phyloP scores from a whole-genome alignment of 768 basidiomycete genomes.

The Boletus subcaerulescens region DNA sequence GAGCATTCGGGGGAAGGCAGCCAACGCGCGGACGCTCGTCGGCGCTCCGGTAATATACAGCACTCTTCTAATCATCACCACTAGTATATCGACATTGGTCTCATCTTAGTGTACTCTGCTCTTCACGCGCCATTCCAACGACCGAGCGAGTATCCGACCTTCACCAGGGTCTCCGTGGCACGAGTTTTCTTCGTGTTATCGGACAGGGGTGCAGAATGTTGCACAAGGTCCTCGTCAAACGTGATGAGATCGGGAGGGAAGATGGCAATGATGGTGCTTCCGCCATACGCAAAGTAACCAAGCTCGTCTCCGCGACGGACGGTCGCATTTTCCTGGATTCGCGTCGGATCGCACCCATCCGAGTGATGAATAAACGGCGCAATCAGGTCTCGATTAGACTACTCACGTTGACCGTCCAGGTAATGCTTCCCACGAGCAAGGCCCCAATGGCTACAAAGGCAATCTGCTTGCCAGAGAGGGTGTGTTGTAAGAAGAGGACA shows the following conservation, averaged over 20 bases:
- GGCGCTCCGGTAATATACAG: not conserved
- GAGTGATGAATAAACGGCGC: not conserved
- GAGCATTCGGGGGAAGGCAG: no score
- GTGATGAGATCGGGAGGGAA: conserved; percentile 53
- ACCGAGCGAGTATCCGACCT: conserved; percentile 36
- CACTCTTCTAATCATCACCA: not conserved
- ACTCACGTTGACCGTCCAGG: conserved; percentile 48
- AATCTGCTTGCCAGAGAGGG: conserved; percentile 43
- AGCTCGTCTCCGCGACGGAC: conserved; percentile 67
- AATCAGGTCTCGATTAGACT: not conserved
- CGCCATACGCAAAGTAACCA: conserved; percentile 71
- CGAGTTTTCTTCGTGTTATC: conserved; percentile 18
- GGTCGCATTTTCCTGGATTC: conserved; percentile 39
- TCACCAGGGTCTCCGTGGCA: conserved; percentile 63
- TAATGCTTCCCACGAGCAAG: conserved; percentile 74
- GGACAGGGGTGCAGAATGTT: conserved; percentile 41
- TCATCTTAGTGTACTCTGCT: not conserved
- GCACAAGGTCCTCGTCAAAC: conserved; percentile 62
- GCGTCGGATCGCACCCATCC: not conserved
- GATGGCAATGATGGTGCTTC: conserved; percentile 64
- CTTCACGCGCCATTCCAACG: conserved; percentile 17
- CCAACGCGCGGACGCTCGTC: no score
- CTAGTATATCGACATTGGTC: no score
- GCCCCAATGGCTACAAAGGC: conserved; percentile 79
- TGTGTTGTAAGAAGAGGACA: conserved; percentile 50